Base-by-base conservation (phyloP, 768 basidiomycete species). In the Lactarius tabidus region DNA sequence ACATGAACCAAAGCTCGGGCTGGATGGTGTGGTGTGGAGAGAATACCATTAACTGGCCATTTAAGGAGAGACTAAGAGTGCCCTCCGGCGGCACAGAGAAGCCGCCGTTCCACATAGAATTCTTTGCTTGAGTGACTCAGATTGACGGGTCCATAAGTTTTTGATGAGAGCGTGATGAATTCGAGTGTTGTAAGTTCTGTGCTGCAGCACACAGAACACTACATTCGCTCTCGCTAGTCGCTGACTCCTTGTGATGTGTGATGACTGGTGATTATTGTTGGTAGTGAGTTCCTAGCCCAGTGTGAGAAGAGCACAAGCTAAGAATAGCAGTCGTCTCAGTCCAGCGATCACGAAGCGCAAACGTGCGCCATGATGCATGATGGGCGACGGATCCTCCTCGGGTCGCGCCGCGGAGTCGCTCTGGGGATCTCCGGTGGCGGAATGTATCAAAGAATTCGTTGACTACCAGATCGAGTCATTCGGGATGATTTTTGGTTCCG, bases 281-380 rank as follows among this genome's bases (percentile, higher is more conserved):
- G n/a, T 33, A 6, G 15, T 29, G 36, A 36, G 48, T 23, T 35
- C 55, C 36, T 20, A 52, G 3, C 23, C 35, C 33, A 17, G 62
- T 64, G 66, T 60, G 63, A 63, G 66, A 64, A 64, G 55, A 60
- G 45, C 28, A 39, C 55, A 14, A 38, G 59, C 62, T 45, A 17
- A 33, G 63, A 57, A 64, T 64, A 64, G 66, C 23, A 60, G 54
- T 48, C 23, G 23, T n/a, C 29, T 59, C 12, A 14, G 29, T 17
- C 66, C 35, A 63, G 65, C 31, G 57, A 68, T 62, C 65, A 68
- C 31, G 60, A 62, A 62, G 65, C 58, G 52, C 51, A 23, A 56
- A 57, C 55, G 33, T 66, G 60, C 35, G 48, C 56, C 33, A 38
- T 33, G 33, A 33, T 33, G 33, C 33, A 38, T 33, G 33, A 33